A percentile compares a stretch with the other conserved stretches of the same genome.
phyloP scores from a whole-genome alignment of 306 rosid species.

The Lathyrus tuberosus region DNA sequence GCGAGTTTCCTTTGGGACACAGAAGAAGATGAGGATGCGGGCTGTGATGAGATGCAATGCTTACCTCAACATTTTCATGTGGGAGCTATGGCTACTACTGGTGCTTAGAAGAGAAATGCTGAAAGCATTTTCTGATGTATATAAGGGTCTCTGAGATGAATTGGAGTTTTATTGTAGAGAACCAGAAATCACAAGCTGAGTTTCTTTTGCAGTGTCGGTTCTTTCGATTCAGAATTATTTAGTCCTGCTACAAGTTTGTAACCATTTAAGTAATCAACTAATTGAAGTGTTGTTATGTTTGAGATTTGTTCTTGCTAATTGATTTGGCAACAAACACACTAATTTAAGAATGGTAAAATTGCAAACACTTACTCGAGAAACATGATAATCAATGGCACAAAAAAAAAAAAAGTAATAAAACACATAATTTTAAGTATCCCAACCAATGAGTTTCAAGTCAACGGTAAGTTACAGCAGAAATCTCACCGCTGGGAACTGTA shows the following conservation, averaged over 20 bases:
- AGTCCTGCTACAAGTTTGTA: slow-evolving; percentile 25
- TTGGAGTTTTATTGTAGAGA: background rate
- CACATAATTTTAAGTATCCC: background rate
- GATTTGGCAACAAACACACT: background rate
- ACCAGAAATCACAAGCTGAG: background rate
- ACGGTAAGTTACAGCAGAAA: too few relatives aligned
- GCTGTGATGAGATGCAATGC: slow-evolving; percentile 11
- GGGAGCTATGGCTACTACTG: slow-evolving; percentile 59
- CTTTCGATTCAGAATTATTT: background rate
- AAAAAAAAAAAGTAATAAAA: background rate
- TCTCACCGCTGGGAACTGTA: background rate
- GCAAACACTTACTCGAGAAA: too few relatives aligned
- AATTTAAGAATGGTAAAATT: background rate
- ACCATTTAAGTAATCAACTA: background rate
- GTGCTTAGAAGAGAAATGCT: slow-evolving; percentile 39
- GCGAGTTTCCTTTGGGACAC: slow-evolving; percentile 88
- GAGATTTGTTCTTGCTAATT: background rate
- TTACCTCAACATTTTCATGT: slow-evolving; percentile 36
- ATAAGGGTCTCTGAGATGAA: background rate
- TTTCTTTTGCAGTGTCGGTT: slow-evolving; percentile 2
- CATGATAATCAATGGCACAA: background rate
- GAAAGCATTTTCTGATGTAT: background rate
- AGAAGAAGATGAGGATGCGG: slow-evolving; percentile 56
- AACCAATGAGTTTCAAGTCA: too few relatives aligned
- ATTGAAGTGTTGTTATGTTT: background rate